These are phyloP conservation scores for Talaromyces proteolyticus DNA, from an alignment of 495 filamentous ascomycete genomes.

Conservation along the genomic window DNA sequence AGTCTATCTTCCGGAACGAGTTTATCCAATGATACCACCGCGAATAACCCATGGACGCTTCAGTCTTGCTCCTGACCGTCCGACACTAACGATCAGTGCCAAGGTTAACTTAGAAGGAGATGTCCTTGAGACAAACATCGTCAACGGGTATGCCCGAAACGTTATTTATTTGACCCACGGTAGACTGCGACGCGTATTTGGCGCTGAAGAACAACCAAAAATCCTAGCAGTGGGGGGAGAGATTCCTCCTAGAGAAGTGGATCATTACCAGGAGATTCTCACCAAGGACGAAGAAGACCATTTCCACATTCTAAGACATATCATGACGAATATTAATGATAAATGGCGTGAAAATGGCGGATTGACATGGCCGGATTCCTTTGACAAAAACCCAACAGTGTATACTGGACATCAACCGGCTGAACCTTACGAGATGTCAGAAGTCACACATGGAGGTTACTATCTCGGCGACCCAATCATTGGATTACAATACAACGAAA, in stretches of 20 bases:
- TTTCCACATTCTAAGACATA: conserved; percentile 31
- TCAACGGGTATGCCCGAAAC: conserved; percentile 62
- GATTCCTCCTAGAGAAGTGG: conserved; percentile 3
- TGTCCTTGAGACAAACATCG: conserved; percentile 63
- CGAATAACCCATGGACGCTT: conserved; percentile 52
- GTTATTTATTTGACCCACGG: conserved; percentile 69
- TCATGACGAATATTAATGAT: conserved; percentile 35
- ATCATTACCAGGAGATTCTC: conserved; percentile 18
- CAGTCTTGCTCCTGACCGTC: conserved; percentile 61
- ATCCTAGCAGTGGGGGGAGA: conserved; percentile 37
- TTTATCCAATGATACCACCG: conserved; percentile 68
- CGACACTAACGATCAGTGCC: conserved; percentile 78
- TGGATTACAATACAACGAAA: conserved; percentile 20
- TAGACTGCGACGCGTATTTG: conserved; percentile 45
- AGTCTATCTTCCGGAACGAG: conserved; percentile 69
- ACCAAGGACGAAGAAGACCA: conserved; percentile 27
- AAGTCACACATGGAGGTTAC: conserved; percentile 23
- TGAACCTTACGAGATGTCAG: conserved; percentile 19
- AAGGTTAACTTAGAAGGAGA: conserved; percentile 60
- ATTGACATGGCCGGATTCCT: conserved; percentile 15
- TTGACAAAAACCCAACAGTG: conserved; percentile 21
- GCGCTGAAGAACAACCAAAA: conserved; percentile 14
- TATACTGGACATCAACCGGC: conserved; percentile 17
- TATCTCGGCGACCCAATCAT: conserved; percentile 51
- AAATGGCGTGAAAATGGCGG: conserved; percentile 32